Evolutionary conservation across 805 yeast species (phyloP), one percentile per base, ranked within the genome.

Genomic region (Nakazawaea wyomingensis): DNA sequence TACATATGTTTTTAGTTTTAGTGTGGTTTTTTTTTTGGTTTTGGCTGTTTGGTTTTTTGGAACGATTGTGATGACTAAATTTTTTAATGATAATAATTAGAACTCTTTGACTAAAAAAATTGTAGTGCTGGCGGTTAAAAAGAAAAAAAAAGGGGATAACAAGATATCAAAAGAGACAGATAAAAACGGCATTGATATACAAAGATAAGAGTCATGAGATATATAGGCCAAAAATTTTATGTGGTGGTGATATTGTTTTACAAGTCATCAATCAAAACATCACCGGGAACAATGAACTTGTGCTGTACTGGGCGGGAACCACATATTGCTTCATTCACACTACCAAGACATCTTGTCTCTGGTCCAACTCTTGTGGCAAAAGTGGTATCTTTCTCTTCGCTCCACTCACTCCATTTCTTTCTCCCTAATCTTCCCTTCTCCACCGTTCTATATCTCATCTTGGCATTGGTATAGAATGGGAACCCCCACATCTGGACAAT

Each of bases 401-500:
- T 37, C 46, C 46, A 43, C 4, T 11, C 19, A 22, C 35, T 27
- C 39, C 30, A 33, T 13, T 34, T 29, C 27, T 24, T 21, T 34
- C n/a, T 27, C 17, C 43, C 19, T 8, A 37, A 31, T 10, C 41
- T 24, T 10, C 37, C 26, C 6, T 14, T 29, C 13, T 43, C 14
- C 13, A 43, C 19, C 11, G 33, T 14, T 7, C 46, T 32, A 28
- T 43, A 34, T 22, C 20, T 14, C 5, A 38, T 20, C 5, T 27
- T 29, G 8, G 36, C 30, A 10, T 20, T 10, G 7, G 42, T 38
- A 22, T 34, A 43, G 19, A 43, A 38, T 2, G 46, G 46, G 21
- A 16, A 43, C 26, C 42, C 46, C 46, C 46, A 43, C 36, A 43
- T 38, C 31, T 43, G 46, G 4, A 43, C 46, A 10, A 43, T 43